phyloP scores from a whole-genome alignment of 768 basidiomycete species.

The Mycena galericulata region DNA sequence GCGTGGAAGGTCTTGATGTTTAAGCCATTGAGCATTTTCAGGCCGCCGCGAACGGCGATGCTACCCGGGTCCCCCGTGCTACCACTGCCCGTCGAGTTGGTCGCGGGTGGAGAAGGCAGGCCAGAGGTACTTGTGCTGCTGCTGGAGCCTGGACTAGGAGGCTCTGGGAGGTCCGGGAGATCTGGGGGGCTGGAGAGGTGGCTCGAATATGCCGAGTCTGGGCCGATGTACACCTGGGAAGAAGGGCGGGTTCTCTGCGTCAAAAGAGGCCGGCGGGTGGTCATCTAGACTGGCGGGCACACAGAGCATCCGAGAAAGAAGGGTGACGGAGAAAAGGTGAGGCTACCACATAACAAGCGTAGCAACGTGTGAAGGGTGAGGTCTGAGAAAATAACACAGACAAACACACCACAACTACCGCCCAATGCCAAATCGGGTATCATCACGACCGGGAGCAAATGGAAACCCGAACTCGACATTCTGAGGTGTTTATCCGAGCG shows the following conservation, averaged over 20 bases:
- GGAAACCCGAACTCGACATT: no score
- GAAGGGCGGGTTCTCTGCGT: constrained; percentile 63
- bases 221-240: constrained; percentile 71
- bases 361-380: constrained; percentile 31
- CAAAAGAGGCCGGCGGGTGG: constrained; percentile 58
- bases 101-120: constrained; percentile 85
- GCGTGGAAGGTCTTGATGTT: constrained; percentile 50
- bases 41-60: constrained; percentile 46
- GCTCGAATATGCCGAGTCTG: constrained; percentile 46
- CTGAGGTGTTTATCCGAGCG: no score
- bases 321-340: not conserved
- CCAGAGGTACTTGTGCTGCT: constrained; percentile 67
- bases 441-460: no score
- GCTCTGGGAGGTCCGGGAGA: constrained; percentile 78
- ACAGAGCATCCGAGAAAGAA: constrained; percentile 32
- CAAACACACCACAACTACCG: constrained; percentile 25
- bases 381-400: not conserved
- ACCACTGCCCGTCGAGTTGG: constrained; percentile 87
- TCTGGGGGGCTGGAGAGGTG: constrained; percentile 52
- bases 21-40: constrained; percentile 55
- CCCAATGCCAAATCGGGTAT: constrained; percentile 24
- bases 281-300: constrained; percentile 51
- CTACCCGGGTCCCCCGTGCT: constrained; percentile 73
- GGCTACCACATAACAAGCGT: constrained; percentile 30
- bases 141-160: constrained; percentile 69